Evolutionary conservation across 2,329 filamentous ascomycete genomes (phyloP).

Genomic region (Xylariales sp.): DNA sequence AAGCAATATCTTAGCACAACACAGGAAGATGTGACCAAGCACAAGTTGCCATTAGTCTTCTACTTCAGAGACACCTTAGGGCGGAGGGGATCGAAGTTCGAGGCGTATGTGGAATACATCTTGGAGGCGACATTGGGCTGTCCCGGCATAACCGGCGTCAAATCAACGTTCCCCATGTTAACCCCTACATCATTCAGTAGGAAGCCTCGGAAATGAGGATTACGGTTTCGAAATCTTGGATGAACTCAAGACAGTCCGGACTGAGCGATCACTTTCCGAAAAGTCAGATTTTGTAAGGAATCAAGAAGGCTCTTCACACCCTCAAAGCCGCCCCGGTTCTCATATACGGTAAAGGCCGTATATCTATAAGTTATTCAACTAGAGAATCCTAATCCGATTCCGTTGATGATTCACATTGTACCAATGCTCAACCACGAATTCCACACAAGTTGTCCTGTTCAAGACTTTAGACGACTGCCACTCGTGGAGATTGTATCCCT

Average conservation of each 20-base stretch:
- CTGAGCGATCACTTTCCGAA: conserved; percentile 4
- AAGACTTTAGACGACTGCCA: conserved; percentile 5
- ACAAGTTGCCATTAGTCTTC: conserved; percentile 7
- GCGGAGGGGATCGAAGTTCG: background rate
- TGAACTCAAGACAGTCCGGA: background rate
- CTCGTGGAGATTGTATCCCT: conserved; percentile 3
- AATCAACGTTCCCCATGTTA: conserved; percentile 5
- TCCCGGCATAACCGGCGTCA: conserved; percentile 3
- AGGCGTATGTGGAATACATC: conserved; percentile 13
- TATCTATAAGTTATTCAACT: conserved; percentile 8
- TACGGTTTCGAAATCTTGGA: conserved; percentile 1
- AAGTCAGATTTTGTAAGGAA: conserved; percentile 7
- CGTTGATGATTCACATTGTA: conserved; percentile 5
- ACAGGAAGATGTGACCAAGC: conserved; percentile 7
- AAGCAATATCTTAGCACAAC: conserved; percentile 7
- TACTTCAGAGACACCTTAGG: conserved; percentile 1
- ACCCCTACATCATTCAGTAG: conserved; percentile 3
- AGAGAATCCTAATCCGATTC: conserved; percentile 8
- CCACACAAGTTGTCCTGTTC: conserved; percentile 6
- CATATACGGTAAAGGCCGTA: conserved; percentile 4
- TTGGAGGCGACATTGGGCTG: conserved; percentile 6
- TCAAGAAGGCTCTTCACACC: conserved; percentile 8
- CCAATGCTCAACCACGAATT: background rate
- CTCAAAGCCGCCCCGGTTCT: conserved; percentile 8
- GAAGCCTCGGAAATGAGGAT: conserved; percentile 5